Evolutionary conservation across 306 rosid genomes (phyloP).

Genomic region (Corylus avellana): DNA sequence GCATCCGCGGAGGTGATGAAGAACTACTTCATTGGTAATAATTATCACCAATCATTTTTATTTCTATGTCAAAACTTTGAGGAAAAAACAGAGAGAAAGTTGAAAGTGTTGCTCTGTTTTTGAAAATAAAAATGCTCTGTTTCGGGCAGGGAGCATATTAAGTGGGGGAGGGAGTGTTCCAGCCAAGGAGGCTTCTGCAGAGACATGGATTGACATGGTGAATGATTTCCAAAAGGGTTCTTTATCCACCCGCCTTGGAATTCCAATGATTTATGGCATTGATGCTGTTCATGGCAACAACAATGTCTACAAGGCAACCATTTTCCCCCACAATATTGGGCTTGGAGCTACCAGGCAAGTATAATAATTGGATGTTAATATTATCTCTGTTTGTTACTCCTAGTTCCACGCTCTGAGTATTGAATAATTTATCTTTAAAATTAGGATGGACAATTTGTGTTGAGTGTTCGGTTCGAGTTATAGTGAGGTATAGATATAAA

Average conservation of each 20-base stretch:
- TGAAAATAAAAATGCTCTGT: not conserved
- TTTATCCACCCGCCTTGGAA: not conserved
- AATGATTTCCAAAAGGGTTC: slow-evolving; percentile 7
- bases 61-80: not conserved
- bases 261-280: slow-evolving; percentile 16
- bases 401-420: not conserved
- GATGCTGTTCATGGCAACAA: slow-evolving; percentile 15
- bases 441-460: too few species aligned
- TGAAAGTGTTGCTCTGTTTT: not conserved
- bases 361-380: not conserved
- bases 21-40: slow-evolving; percentile 7
- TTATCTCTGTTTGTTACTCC: not conserved
- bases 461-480: too few species aligned
- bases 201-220: slow-evolving; percentile 12
- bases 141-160: slow-evolving; percentile 13
- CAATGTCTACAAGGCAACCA: slow-evolving; percentile 17
- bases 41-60: not conserved
- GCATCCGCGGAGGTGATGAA: slow-evolving; percentile 9
- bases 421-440: not conserved
- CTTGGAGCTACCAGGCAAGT: slow-evolving; percentile 5
- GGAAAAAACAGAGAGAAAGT: not conserved
- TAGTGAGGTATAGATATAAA: too few species aligned
- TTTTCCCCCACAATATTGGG: slow-evolving; percentile 7
- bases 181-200: slow-evolving; percentile 8
- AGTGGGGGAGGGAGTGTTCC: slow-evolving; percentile 16